phyloP scores from a whole-genome alignment of 192 early-diverging fungal species.

The Podila epigama region DNA sequence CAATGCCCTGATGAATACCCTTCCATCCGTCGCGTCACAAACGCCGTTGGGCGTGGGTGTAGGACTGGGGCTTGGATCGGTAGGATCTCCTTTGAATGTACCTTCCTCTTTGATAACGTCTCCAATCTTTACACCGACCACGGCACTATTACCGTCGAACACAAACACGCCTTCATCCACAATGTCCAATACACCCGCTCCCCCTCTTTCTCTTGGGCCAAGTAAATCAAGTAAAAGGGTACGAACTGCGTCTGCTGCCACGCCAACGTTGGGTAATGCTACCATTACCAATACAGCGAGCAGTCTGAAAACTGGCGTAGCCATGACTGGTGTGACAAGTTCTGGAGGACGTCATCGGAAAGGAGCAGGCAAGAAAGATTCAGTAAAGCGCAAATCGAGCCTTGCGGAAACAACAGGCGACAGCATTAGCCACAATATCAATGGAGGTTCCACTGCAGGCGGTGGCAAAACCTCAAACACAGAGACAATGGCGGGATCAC shows the following conservation, averaged over 20 bases:
- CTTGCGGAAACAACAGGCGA: conserved; percentile 4
- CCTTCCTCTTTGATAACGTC: conserved; percentile 18
- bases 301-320: neutral
- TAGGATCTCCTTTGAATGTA: conserved; percentile 12
- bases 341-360: conserved; percentile 7
- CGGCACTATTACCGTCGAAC: neutral
- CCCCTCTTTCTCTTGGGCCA: neutral
- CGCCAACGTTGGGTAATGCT: conserved; percentile 11
- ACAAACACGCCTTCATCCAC: conserved; percentile 14
- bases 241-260: conserved; percentile 26
- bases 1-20: neutral
- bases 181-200: neutral
- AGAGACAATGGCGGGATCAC: neutral
- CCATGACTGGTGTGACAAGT: neutral
- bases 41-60: neutral
- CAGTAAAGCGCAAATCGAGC: conserved; percentile 21
- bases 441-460: neutral
- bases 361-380: conserved; percentile 24
- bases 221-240: conserved; percentile 20
- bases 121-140: conserved; percentile 6
- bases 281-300: neutral
- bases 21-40: neutral
- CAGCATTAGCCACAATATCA: neutral
- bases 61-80: conserved; percentile 12
- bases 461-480: neutral